Base-by-base conservation (phyloP, 768 basidiomycete species). In the Boletus sp. region DNA sequence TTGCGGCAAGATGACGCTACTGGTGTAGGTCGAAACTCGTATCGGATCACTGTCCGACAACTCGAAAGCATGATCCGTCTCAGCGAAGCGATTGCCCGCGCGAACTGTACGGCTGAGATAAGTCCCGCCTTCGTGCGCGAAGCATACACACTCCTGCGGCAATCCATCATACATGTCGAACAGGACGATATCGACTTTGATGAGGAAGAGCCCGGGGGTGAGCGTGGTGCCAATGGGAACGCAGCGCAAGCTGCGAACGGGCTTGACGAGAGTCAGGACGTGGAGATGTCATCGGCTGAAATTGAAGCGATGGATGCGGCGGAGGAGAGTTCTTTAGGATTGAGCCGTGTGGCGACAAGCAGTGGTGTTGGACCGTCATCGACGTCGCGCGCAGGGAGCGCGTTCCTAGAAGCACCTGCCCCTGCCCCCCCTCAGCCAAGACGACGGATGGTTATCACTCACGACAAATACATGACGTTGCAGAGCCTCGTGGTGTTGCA, bases 141-240 rank as follows among this genome's bases (percentile, higher is more conserved):
- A 72, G 97, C 97, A 2, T 98, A 90, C 73, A 86, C 84, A 40
- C 85, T 99, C 19, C 77, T 99, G 13, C 85, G 91, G 25, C 95
- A 97, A 69, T 98, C 97, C 2, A 99, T 99, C 72, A 98, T 99
- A 63, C 97, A 98, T 65, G 95, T 99, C 56, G 97, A 99, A 67
- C 94, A 98, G 70, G 97, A 99, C 67, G 96, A 98, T 64, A 87
- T 99, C 65, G 93, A 97, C 68, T 90, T 98, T 70, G 97, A 98
- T 65, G 92, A 95, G 61, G 93, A 96, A 63, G 93, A 93, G 54
- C 72, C 80, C 2, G 78, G 80, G 50, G 83, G 78, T 19, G 81
- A 82, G 59, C 81, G 77, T 9, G 74, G 64, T n/a, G 70, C 73
- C 29, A 71, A 67, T 4, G 73, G 64, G 33, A 68, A 69, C 34